Base-by-base conservation (phyloP, 1,139 yeast genomes). In the Arxiozyma telluris region DNA sequence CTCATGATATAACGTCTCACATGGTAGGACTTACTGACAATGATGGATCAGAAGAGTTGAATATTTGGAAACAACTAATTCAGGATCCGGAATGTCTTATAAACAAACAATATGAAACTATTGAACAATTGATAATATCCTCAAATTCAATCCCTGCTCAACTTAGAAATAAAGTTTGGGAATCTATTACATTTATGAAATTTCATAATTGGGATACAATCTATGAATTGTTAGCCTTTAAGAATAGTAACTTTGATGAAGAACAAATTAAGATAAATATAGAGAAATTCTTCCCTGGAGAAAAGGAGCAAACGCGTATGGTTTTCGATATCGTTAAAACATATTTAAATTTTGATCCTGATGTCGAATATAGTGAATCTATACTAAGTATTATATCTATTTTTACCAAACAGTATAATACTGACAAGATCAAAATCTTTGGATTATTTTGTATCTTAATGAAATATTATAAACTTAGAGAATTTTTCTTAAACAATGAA, bases 281-380 rank as follows among this genome's bases (percentile, higher is more conserved):
- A 5, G 68, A 75, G 61, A 81, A 78, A 52, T 79, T 79, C 44
- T 76, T 83, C 51, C 71, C 74, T 50, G 73, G 80, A 1, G 90
- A 93, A 15, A 77, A 82, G 21, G 76, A 75, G 53, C 80, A 79
- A 57, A 74, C 27, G 12, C 43, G 39, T 20, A 45, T 34, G 12
- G 71, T 91, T 43, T 86, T 76, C 66, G 81, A 83, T 56, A 83
- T 91, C 39, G 80, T 91, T 58, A 87, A 87, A 64, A 90, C 90
- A 0, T 91, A 91, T 71, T 81, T 94, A 23, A 73, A 88, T 53
- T 85, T 82, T 67, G 97, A 93, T 65, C 83, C 87, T 0, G 96
- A 89, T 52, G 96, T 93, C 42, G 98, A 97, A 0, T 93, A 93
- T 66, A 90, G 96, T 1, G 97, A 91, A 69, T 97, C 97, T 4